Conservation (phyloP, 2,329 filamentous ascomycete species). For the Aspergillus vadensis region DNA sequence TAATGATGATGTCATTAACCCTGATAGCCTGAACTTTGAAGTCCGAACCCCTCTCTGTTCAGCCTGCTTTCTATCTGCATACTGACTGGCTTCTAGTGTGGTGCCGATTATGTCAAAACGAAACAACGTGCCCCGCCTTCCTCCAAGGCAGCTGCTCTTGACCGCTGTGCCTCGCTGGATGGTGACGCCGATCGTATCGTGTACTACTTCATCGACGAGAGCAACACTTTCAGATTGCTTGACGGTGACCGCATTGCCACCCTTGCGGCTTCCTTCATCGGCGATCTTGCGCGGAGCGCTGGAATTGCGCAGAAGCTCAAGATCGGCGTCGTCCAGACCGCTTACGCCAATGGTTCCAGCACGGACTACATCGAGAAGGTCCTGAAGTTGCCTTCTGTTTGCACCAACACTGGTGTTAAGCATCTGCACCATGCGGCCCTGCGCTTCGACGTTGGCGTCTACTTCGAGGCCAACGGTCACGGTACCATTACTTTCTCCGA, state of each 20-base stretch:
- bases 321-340: conserved; percentile 94
- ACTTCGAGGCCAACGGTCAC: conserved; percentile 98
- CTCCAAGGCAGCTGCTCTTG: conserved; percentile 73
- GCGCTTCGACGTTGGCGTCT: conserved; percentile 92
- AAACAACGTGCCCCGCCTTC: conserved; percentile 85
- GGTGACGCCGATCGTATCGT: conserved; percentile 94
- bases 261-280: conserved; percentile 89
- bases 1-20: conserved; percentile 90
- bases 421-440: conserved; percentile 95
- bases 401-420: conserved; percentile 95
- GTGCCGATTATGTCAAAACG: conserved; percentile 97
- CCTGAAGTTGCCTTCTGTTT: conserved; percentile 84
- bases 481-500: conserved; percentile 94
- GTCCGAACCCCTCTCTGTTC: conserved; percentile 51
- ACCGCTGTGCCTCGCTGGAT: conserved; percentile 86
- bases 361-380: conserved; percentile 89
- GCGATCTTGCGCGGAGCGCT: conserved; percentile 78
- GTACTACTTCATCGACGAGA: conserved; percentile 87
- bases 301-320: conserved; percentile 78
- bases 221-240: conserved; percentile 84
- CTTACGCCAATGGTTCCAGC: conserved; percentile 94
- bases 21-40: conserved; percentile 85
- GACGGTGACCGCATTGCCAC: conserved; percentile 97
- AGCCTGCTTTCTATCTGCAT: neutral
- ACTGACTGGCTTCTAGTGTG: conserved; percentile 61